Conservation (phyloP, 164 flowering plant genomes). For the Magnolia officinalis region DNA sequence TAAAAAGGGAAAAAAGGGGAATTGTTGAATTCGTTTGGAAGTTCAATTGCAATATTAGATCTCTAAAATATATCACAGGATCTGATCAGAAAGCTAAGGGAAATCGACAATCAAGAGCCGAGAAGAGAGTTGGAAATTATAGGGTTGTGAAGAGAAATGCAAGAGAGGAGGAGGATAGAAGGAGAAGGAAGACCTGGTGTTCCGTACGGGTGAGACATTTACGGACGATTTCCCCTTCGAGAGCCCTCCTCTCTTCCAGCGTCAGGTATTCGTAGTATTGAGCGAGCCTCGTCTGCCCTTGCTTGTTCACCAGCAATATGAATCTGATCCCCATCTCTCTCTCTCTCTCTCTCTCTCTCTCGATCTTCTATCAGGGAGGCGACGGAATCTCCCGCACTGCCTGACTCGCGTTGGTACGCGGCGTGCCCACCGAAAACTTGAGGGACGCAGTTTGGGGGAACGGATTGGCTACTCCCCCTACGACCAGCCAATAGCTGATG, state of each 20-base stretch:
- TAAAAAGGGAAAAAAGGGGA: too few relatives aligned
- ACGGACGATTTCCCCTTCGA: conserved; percentile 97
- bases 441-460: too few relatives aligned
- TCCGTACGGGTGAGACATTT: conserved; percentile 96
- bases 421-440: too few relatives aligned
- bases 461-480: too few relatives aligned
- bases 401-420: too few relatives aligned
- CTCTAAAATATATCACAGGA: too few relatives aligned
- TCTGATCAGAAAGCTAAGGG: neutral
- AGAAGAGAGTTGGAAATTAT: too few relatives aligned
- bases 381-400: too few relatives aligned
- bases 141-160: neutral
- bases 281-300: conserved; percentile 96
- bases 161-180: neutral
- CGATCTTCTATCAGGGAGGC: too few relatives aligned
- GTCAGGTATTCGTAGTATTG: conserved; percentile 97
- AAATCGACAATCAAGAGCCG: neutral
- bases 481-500: too few relatives aligned
- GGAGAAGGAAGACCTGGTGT: conserved; percentile 58
- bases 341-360: neutral
- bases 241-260: conserved; percentile 88
- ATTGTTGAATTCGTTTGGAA: too few relatives aligned
- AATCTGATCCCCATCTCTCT: conserved; percentile 70
- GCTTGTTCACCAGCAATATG: conserved; percentile 97
- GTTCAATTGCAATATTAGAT: too few relatives aligned